Evolutionary conservation across 805 yeast genomes (phyloP), one percentile per base, ranked within the genome.

Genomic region (Nakazawaea laoshanensis): DNA sequence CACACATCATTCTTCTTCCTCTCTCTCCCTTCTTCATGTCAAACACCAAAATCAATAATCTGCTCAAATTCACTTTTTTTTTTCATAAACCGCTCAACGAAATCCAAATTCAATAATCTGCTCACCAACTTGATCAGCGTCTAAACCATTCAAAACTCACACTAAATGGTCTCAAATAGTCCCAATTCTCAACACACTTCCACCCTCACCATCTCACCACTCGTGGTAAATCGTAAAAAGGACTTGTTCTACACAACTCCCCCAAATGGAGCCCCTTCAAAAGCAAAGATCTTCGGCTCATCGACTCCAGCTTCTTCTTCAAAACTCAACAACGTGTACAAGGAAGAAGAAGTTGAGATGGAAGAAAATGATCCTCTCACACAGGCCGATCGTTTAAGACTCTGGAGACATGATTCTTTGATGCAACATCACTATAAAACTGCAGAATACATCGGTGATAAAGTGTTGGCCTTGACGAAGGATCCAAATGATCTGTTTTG

Each of bases 401-500:
- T 84, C 19, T 92, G 97, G 98, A 63, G 97, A 30, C 94, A 87
- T 42, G 95, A 87, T 49, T 94, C 98, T 0, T 55, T 82, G 36
- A 77, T 82, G 79, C 95, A 88, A 46, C 96, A 88, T 52, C 94
- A 87, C 41, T 84, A 84, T 53, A 67, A 68, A 27, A 85, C 96
- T 0, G 96, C 97, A 0, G 89, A 81, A 46, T 86, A 77, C 50
- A 71, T 92, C 18, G 97, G 95, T 11, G 95, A 92, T 57, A 89
- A 88, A 47, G 84, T 92, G 6, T 66, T 85, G 26, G 72, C 87
- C 1, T 59, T 92, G 39, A 87, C 96, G 0, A 67, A 69, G 38
- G 96, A 88, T 49, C 82, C 95, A 10, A 84, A 80, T 48, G 97
- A 89, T 52, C 96, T 96, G 8, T 89, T 86, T 54, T 88, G 96